phyloP scores from a whole-genome alignment of 139 green algal species.

The Marvania coccoides region DNA sequence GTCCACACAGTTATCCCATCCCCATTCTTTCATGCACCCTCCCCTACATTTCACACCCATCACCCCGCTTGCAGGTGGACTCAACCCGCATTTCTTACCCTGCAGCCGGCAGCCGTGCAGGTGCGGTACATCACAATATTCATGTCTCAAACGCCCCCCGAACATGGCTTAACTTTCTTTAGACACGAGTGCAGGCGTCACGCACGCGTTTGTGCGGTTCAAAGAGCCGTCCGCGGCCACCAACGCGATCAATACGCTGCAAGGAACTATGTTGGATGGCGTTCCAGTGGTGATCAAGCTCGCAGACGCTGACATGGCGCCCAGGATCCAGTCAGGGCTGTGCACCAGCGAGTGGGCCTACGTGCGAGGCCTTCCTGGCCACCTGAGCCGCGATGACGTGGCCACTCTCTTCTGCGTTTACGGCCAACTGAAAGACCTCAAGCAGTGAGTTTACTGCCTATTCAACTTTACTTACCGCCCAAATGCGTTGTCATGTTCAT shows the following conservation, averaged over 20 bases:
- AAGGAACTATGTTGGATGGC: background rate
- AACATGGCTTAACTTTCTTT: too few species aligned
- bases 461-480: background rate
- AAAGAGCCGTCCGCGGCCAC: background rate
- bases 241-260: constrained; percentile 5
- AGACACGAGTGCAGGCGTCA: background rate
- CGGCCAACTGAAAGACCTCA: background rate
- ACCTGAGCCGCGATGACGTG: background rate
- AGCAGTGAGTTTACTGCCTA: background rate
- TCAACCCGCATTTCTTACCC: background rate
- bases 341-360: constrained; percentile 15
- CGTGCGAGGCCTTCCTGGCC: background rate
- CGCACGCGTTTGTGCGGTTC: constrained; percentile 9
- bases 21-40: too few species aligned
- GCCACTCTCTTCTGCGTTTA: background rate
- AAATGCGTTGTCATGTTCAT: background rate
- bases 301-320: constrained; percentile 21
- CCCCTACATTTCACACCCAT: too few species aligned
- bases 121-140: too few species aligned
- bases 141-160: too few species aligned
- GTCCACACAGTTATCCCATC: too few species aligned
- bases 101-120: background rate
- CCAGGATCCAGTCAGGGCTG: constrained; percentile 15
- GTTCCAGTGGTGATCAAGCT: constrained; percentile 18
- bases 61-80: too few species aligned